phyloP scores from a whole-genome alignment of 2,329 filamentous ascomycete genomes.

The Erysiphe pisi region DNA sequence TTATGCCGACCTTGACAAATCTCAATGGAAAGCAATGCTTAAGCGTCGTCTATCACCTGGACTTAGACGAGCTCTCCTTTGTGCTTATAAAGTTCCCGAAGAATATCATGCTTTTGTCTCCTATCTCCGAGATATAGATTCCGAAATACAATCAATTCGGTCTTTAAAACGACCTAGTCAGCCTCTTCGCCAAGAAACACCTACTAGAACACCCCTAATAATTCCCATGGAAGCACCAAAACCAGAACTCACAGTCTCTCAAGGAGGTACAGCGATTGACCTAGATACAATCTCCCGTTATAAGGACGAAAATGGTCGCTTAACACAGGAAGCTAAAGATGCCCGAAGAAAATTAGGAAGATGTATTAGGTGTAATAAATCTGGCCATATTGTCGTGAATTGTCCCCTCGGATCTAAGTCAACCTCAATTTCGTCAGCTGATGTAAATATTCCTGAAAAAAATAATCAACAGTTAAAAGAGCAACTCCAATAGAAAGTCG shows the following conservation, averaged over 20 bases:
- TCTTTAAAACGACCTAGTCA: not conserved
- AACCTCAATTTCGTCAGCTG: too few relatives aligned
- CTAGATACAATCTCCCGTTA: not conserved
- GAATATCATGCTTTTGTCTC: not conserved
- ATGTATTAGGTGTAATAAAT: too few relatives aligned
- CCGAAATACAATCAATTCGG: not conserved
- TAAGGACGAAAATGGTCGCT: not conserved
- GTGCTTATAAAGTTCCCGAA: not conserved
- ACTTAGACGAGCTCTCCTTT: not conserved
- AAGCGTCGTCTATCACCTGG: not conserved
- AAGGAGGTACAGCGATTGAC: not conserved
- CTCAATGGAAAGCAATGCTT: not conserved
- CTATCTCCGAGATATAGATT: not conserved
- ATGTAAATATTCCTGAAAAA: too few relatives aligned
- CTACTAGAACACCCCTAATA: not conserved
- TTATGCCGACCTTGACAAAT: not conserved
- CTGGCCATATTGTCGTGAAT: too few relatives aligned
- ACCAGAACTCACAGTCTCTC: conserved; percentile 12
- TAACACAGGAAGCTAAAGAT: conserved; percentile 4
- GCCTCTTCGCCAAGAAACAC: not conserved
- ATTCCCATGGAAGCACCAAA: conserved; percentile 11
- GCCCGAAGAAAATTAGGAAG: not conserved
- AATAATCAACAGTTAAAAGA: not conserved
- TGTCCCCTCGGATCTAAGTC: too few relatives aligned
- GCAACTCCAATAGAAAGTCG: conserved; percentile 3